These are phyloP conservation scores for Aureobasidium sp. DNA, from an alignment of 2,329 filamentous ascomycete species.

Conservation along the genomic window DNA sequence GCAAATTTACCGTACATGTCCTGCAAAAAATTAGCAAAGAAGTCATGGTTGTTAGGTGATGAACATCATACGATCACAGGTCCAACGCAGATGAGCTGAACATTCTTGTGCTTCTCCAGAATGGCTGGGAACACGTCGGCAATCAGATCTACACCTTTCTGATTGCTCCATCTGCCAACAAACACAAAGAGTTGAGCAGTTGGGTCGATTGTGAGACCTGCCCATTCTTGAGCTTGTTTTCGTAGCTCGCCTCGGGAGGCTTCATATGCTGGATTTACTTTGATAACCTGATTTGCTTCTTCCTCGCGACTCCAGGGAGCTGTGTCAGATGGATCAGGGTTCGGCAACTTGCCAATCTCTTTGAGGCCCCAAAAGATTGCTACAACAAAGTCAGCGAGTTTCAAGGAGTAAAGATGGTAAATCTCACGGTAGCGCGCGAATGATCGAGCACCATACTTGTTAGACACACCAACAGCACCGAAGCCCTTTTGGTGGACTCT, in stretches of 20 bases:
- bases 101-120: slow-evolving; percentile 52
- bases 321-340: slow-evolving; percentile 59
- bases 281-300: slow-evolving; percentile 44
- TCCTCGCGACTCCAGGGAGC: slow-evolving; percentile 52
- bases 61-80: slow-evolving; percentile 51
- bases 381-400: neutral
- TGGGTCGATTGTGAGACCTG: slow-evolving; percentile 54
- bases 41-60: neutral
- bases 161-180: slow-evolving; percentile 62
- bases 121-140: slow-evolving; percentile 61
- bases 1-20: slow-evolving; percentile 59
- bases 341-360: slow-evolving; percentile 56
- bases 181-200: slow-evolving; percentile 61
- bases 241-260: slow-evolving; percentile 47
- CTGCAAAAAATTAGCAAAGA: neutral
- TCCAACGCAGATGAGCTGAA: slow-evolving; percentile 57
- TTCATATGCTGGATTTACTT: slow-evolving; percentile 51
- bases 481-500: slow-evolving; percentile 61
- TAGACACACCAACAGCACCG: slow-evolving; percentile 60
- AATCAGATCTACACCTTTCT: slow-evolving; percentile 62
- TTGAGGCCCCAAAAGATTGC: slow-evolving; percentile 61
- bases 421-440: slow-evolving; percentile 52
- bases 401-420: neutral
- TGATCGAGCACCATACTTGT: slow-evolving; percentile 62
- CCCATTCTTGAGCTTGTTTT: slow-evolving; percentile 62